A percentile compares a stretch with the other conserved stretches of the same genome.
Conservation (phyloP, 2,329 filamentous ascomycete genomes). For the Aspergillus tubingensis region DNA sequence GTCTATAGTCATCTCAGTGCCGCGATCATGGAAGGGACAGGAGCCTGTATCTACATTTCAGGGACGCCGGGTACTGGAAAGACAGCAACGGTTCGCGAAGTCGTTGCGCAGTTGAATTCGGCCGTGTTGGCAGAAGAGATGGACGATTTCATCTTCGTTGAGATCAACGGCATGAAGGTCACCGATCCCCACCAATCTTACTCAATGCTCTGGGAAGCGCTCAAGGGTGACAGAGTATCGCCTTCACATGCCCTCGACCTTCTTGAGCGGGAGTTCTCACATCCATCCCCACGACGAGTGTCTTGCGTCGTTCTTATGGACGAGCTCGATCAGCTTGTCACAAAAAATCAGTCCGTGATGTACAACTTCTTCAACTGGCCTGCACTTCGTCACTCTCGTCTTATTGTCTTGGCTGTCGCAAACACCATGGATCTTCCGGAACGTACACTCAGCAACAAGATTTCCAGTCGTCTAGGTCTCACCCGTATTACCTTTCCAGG, state of each 20-base stretch:
- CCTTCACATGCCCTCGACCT: constrained; percentile 89
- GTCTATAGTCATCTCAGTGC: constrained; percentile 94
- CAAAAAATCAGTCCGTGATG: constrained; percentile 99
- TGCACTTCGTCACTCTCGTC: constrained; percentile 80
- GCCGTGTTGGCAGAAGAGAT: constrained; percentile 86
- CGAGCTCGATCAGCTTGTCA: constrained; percentile 95
- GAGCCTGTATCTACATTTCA: constrained; percentile 97
- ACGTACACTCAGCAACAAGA: constrained; percentile 95
- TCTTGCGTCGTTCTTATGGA: constrained; percentile 99
- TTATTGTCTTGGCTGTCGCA: constrained; percentile 95
- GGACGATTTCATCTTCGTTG: constrained; percentile 98
- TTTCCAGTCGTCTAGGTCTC: constrained; percentile 84
- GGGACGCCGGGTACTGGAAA: constrained; percentile 98
- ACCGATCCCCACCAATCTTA: constrained; percentile 97
- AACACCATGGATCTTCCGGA: constrained; percentile 99
- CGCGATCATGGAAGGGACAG: constrained; percentile 89
- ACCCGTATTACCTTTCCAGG: constrained; percentile 96
- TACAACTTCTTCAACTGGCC: constrained; percentile 99
- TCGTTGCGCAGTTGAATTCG: constrained; percentile 84
- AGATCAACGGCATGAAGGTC: constrained; percentile 99
- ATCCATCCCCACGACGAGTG: constrained; percentile 84
- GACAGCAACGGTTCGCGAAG: constrained; percentile 94
- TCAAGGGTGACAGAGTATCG: constrained; percentile 90
- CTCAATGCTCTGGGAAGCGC: constrained; percentile 89
- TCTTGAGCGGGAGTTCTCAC: constrained; percentile 86